phyloP scores from a whole-genome alignment of 2,329 filamentous ascomycete species.

The Aspergillaceae sp. region DNA sequence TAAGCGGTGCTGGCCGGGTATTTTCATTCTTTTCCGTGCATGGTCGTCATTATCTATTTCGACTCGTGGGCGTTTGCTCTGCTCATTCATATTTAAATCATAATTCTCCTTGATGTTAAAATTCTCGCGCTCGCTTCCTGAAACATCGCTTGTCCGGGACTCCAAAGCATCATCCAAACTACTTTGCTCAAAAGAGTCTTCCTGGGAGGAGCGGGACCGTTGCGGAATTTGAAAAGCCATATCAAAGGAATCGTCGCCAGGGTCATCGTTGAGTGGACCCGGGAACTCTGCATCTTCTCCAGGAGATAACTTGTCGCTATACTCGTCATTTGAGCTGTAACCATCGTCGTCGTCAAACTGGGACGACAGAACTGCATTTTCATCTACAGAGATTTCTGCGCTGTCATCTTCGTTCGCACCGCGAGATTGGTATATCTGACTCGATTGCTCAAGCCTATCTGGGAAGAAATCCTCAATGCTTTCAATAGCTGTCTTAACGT shows the following conservation, averaged over 20 bases:
- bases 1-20: neutral
- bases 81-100: neutral
- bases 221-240: slow-evolving; percentile 11
- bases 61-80: neutral
- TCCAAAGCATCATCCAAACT: too few relatives aligned
- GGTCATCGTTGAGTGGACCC: slow-evolving; percentile 6
- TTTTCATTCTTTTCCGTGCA: slow-evolving; percentile 6
- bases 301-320: slow-evolving; percentile 17
- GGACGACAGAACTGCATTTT: slow-evolving; percentile 48
- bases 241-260: slow-evolving; percentile 18
- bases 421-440: slow-evolving; percentile 9
- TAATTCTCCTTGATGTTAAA: too few relatives aligned
- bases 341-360: slow-evolving; percentile 30
- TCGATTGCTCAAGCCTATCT: slow-evolving; percentile 43
- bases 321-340: slow-evolving; percentile 38
- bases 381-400: slow-evolving; percentile 53
- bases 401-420: slow-evolving; percentile 4
- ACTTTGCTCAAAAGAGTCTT: neutral
- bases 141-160: too few relatives aligned
- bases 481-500: slow-evolving; percentile 67
- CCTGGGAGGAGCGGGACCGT: neutral
- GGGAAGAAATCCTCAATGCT: slow-evolving; percentile 84
- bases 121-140: neutral
- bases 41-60: neutral
- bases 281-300: slow-evolving; percentile 6